Evolutionary conservation across 805 yeast species (phyloP), one percentile per base, ranked within the genome.

Genomic region (Nakazawaea ernobii): DNA sequence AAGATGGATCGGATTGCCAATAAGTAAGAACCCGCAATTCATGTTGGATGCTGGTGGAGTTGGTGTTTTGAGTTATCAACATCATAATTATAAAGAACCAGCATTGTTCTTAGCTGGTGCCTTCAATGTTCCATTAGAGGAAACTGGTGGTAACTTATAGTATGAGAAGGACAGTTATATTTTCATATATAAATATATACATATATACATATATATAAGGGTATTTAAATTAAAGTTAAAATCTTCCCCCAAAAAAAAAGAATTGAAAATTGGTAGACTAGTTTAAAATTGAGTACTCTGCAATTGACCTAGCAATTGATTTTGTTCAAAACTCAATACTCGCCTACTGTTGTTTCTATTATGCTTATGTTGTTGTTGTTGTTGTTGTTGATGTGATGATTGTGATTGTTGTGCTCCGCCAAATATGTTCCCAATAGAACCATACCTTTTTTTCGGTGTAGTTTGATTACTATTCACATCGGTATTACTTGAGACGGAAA

Each of bases 1-100:
- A 17, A 69, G 96, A 50, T 92, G 98, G 98, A 80, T 86, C 35
- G 77, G 75, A 2, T 65, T 73, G 36, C 71, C 72, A n/a, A 69
- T 85, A 49, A 57, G 63, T 52, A 68, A 62, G 41, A 86, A 91
- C 62, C 97, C 97, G 8, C 79, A 83, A 55, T 82, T 90, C 63
- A 70, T 92, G 63, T 70, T 92, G 55, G 97, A 92, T 61, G 96
- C 98, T 27, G 97, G 97, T 53, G 97, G 96, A 38, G 87, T 89
- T 37, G 96, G 97, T 52, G 96, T 90, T 1, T 71, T 92, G 59
- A 82, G 94, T 53, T 91, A 91, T 64, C 95, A 88, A 58, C 98
- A 91, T 63, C 81, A 84, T 59, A 82, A 75, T 61, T 74, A 87
- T 48, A 74, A 84, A 35, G 97, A 92, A 66, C 97, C 97, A 3